Evolutionary conservation across 2,329 filamentous ascomycete species (phyloP), one percentile per base, ranked within the genome.

Genomic region (Pseudogymnoascus sp.): DNA sequence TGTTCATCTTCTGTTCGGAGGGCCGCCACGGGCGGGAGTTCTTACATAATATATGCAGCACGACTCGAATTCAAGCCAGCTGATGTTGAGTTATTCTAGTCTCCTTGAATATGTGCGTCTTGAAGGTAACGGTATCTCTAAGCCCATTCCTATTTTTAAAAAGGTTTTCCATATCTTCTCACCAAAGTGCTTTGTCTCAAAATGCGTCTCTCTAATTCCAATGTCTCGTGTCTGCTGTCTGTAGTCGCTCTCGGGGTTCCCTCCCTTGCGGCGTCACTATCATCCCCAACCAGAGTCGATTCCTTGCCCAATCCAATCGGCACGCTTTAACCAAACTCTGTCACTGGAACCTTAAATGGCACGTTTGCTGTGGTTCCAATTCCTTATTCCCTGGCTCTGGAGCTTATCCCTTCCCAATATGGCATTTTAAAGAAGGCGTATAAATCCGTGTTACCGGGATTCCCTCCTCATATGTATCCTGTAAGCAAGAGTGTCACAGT

Each of bases 261-360:
- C 11, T 12, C 9, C 33, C 39, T 18, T 4, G 16, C 43, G 43
- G 4, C 43, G n/a, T 50, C 43, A 50, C 14, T 16, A 30, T 50
- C 43, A 30, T 16, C 43, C 22, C 22, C 22, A 16, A 30, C 22
- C 14, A 8, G 2, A 5, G 43, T 50, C 16, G 65, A 67, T 30
- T 68, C 65, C n/a, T 57, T 63, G 41, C 74, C 77, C n/a, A 84
- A 84, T 62, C 77, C 79, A 4, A 76, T 83, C 63, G 75, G 75
- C 2, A 69, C 73, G 4, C 61, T 73, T 20, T 81, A 80, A 62
- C 79, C 79, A 1, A 71, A 74, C 30, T 74, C 77, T 30, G 75
- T 78, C 12, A 83, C 79, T 0, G 81, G 81, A 2, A 78, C 79
- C 0, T 69, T 84, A 22, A 85, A 85, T 68, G 78, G 77, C 47